phyloP scores from a whole-genome alignment of 192 early-diverging fungal species.

The Powellomyces hirtus region DNA sequence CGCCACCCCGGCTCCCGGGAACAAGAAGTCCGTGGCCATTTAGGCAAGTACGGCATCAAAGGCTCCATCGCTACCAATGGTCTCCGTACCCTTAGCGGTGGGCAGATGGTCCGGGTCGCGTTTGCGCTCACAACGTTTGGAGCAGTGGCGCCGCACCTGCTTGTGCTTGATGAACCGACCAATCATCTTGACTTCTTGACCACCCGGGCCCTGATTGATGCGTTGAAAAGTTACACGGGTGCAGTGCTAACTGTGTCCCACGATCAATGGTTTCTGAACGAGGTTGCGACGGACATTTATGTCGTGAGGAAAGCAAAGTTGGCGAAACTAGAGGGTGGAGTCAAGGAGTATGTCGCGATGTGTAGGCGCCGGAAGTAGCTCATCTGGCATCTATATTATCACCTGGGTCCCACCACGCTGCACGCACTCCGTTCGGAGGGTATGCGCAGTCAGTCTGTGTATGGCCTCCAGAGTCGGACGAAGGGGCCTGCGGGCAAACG shows the following conservation, averaged over 20 bases:
- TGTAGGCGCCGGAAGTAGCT: too few relatives aligned
- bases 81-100: slow-evolving; percentile 71
- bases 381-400: too few relatives aligned
- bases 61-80: slow-evolving; percentile 50
- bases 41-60: slow-evolving; percentile 73
- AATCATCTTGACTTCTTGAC: slow-evolving; percentile 91
- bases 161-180: slow-evolving; percentile 58
- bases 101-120: slow-evolving; percentile 77
- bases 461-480: too few relatives aligned
- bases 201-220: slow-evolving; percentile 70
- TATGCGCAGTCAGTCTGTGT: too few relatives aligned
- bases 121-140: slow-evolving; percentile 48
- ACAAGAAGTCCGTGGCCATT: slow-evolving; percentile 63
- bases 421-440: too few relatives aligned
- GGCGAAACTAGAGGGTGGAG: slow-evolving; percentile 58
- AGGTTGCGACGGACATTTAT: slow-evolving; percentile 48
- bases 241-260: slow-evolving; percentile 81
- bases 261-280: slow-evolving; percentile 82
- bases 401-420: too few relatives aligned
- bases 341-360: slow-evolving; percentile 58
- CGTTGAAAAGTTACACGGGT: slow-evolving; percentile 69
- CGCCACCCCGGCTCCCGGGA: slow-evolving; percentile 30
- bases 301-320: slow-evolving; percentile 51
- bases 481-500: too few relatives aligned
- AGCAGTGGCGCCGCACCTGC: slow-evolving; percentile 17